Base-by-base conservation (phyloP, 495 filamentous ascomycete genomes). In the Halenospora varia region DNA sequence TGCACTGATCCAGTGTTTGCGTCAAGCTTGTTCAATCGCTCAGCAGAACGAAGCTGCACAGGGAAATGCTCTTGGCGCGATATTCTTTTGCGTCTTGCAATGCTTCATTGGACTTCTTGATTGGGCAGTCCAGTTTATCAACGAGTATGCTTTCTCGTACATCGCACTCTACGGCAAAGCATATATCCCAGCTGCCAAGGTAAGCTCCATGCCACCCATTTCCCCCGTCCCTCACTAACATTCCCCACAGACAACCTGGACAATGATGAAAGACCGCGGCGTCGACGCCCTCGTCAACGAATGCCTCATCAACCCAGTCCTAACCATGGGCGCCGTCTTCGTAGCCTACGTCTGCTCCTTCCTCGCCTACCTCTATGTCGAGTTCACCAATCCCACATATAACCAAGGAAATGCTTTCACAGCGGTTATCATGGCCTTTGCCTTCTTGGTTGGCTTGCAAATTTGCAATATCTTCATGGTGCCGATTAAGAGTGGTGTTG, bases 141-240 rank as follows among this genome's bases (percentile, higher is more conserved):
- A 88, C 63, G 71, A 89, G 63, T 97, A 96, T 62, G 92, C 90
- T 0, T 96, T 96, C 71, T 89, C 85, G 18, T 87, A 96, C 69
- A 96, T 97, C 65, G 91, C 93, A 0, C 75, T 96, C 1, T 96
- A 96, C 66, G 92, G 92, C 22, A 92, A 94, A 64, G 70, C 87
- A 0, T 97, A 96, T 66, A 79, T 96, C 53, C 79, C 83, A 3
- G 84, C 90, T 2, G 92, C 91, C 2, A 96, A 93, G 68, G 89
- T 62, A 56, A 13, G 51, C 54, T 45, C 26, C 48, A 51, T 29
- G n/a, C 51, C 22, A 25, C 44, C 57, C 25, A 39, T 45, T 46
- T 46, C 11, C 15, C 6, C 23, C 44, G 17, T 18, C 23, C 18
- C 19, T 35, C 25, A 18, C 55, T 64, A 56, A 64, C 57, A 15